phyloP scores from a whole-genome alignment of 2,329 filamentous ascomycete species.

The Pseudogymnoascus sp. region DNA sequence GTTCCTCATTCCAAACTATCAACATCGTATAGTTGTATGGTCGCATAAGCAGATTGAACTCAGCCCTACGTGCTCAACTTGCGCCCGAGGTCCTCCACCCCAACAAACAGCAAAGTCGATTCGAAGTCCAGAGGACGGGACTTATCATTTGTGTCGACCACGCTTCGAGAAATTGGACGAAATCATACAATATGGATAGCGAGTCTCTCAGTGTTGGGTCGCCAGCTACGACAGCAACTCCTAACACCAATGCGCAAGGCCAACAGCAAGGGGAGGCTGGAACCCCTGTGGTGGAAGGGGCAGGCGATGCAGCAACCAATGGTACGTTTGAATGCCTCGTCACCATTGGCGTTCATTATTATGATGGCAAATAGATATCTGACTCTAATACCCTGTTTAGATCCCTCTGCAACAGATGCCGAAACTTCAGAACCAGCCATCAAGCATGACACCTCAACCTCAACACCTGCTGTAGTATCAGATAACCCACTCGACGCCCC shows the following conservation, averaged over 20 bases:
- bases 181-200: conserved; percentile 48
- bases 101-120: conserved; percentile 5
- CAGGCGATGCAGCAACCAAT: conserved; percentile 49
- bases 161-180: conserved; percentile 17
- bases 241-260: conserved; percentile 50
- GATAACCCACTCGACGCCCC: conserved; percentile 67
- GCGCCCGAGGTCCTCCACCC: background rate
- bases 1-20: conserved; percentile 1
- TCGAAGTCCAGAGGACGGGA: background rate
- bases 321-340: conserved; percentile 40
- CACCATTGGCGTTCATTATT: conserved; percentile 23
- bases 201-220: conserved; percentile 50
- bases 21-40: conserved; percentile 3
- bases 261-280: conserved; percentile 40
- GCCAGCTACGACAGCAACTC: conserved; percentile 49
- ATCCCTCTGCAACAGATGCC: conserved; percentile 56
- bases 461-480: conserved; percentile 46
- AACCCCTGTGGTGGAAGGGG: conserved; percentile 20
- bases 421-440: conserved; percentile 41
- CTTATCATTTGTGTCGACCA: conserved; percentile 25
- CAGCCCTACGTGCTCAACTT: conserved; percentile 8
- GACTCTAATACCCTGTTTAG: conserved; percentile 31
- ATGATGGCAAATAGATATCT: conserved; percentile 13
- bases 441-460: conserved; percentile 55
- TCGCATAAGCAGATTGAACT: conserved; percentile 6